These are phyloP conservation scores for Tuber borchii DNA, from an alignment of 495 filamentous ascomycete genomes.

Conservation along the genomic window DNA sequence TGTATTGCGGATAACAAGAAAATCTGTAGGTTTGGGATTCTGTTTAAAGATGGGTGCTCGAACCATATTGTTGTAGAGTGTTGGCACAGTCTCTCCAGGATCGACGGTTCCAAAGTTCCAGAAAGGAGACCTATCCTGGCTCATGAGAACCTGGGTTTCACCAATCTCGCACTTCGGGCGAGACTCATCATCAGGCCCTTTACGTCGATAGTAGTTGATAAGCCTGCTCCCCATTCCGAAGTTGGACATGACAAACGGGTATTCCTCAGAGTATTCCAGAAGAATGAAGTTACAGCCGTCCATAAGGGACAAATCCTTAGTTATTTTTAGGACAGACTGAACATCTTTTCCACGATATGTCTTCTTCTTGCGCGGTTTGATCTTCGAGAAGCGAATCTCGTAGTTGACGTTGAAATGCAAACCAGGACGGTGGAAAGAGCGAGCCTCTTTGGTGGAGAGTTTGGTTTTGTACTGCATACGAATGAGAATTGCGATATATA, in stretches of 20 bases:
- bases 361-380: slow-evolving; percentile 70
- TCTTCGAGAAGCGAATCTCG: slow-evolving; percentile 54
- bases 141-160: slow-evolving; percentile 75
- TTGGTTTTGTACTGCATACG: slow-evolving; percentile 65
- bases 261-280: slow-evolving; percentile 93
- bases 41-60: slow-evolving; percentile 90
- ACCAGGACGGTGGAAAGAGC: slow-evolving; percentile 82
- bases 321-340: slow-evolving; percentile 64
- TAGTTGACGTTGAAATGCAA: slow-evolving; percentile 57
- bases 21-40: slow-evolving; percentile 68
- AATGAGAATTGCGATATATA: slow-evolving; percentile 15
- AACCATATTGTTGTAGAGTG: slow-evolving; percentile 91
- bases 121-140: slow-evolving; percentile 92
- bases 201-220: slow-evolving; percentile 92
- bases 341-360: slow-evolving; percentile 66
- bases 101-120: slow-evolving; percentile 89
- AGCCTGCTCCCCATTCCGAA: slow-evolving; percentile 94
- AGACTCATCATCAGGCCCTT: slow-evolving; percentile 66
- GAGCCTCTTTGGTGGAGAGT: slow-evolving; percentile 66
- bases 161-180: slow-evolving; percentile 72
- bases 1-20: slow-evolving; percentile 72
- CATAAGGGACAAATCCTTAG: slow-evolving; percentile 69
- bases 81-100: slow-evolving; percentile 77
- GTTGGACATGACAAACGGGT: slow-evolving; percentile 82
- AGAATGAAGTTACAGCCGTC: slow-evolving; percentile 82